Conservation (phyloP, 495 filamentous ascomycete genomes). For the Penicillium pancosmium region DNA sequence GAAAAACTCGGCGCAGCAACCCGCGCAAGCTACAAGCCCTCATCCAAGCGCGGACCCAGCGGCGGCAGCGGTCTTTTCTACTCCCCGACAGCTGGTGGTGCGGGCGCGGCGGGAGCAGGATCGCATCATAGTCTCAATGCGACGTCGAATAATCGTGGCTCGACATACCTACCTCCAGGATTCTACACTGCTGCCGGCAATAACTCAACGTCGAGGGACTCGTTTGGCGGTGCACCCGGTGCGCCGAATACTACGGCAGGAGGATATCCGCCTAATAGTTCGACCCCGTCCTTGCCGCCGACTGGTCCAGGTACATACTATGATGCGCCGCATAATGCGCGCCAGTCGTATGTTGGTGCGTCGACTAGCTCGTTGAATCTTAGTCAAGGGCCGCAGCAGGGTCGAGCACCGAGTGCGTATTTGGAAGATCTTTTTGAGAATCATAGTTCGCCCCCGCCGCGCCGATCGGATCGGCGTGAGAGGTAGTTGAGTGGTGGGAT, state of each 20-base stretch:
- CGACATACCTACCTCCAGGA: constrained; percentile 82
- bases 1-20: constrained; percentile 50
- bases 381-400: constrained; percentile 65
- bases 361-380: constrained; percentile 74
- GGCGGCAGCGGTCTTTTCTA: constrained; percentile 77
- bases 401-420: constrained; percentile 86
- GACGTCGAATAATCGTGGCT: constrained; percentile 53
- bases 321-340: constrained; percentile 22
- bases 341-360: constrained; percentile 42
- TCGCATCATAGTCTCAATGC: constrained; percentile 24
- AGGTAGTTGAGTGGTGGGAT: neutral
- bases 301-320: constrained; percentile 31
- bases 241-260: neutral
- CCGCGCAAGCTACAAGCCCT: constrained; percentile 42
- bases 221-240: constrained; percentile 7
- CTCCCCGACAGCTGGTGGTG: constrained; percentile 84
- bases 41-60: constrained; percentile 44
- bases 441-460: constrained; percentile 40
- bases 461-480: constrained; percentile 19
- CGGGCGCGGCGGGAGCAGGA: constrained; percentile 48
- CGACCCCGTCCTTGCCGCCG: constrained; percentile 52
- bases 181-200: constrained; percentile 78
- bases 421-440: constrained; percentile 89
- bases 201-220: constrained; percentile 34
- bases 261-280: constrained; percentile 51